These are phyloP conservation scores for Tephrocybe sp. DNA, from an alignment of 768 basidiomycete genomes.

Conservation along the genomic window DNA sequence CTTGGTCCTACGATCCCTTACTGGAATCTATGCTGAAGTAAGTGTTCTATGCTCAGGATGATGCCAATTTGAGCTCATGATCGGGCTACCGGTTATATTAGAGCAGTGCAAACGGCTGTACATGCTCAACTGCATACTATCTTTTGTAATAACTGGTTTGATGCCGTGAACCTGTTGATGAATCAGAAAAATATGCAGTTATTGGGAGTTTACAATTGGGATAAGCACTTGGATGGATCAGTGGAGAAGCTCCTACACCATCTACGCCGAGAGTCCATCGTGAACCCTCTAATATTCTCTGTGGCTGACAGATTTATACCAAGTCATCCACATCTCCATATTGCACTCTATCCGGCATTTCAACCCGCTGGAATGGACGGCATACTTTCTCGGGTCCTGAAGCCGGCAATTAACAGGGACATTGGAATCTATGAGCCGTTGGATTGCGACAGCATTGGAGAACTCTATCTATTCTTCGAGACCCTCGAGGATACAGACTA, in stretches of 20 bases:
- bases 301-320: background rate
- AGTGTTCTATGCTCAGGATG: too few species aligned
- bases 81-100: too few species aligned
- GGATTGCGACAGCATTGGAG: background rate
- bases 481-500: background rate
- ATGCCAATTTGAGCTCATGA: too few species aligned
- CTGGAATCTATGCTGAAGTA: too few species aligned
- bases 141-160: constrained; percentile 2
- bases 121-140: background rate
- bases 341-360: constrained; percentile 1
- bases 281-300: constrained; percentile 1
- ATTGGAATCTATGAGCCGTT: background rate
- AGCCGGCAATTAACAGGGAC: background rate
- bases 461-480: constrained; percentile 1
- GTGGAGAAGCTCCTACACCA: background rate
- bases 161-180: background rate
- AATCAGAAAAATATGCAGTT: background rate
- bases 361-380: background rate
- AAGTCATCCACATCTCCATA: background rate
- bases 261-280: background rate
- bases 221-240: too few species aligned
- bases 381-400: background rate
- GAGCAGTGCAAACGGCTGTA: too few species aligned
- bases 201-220: background rate
- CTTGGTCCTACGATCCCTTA: too few species aligned